Base-by-base conservation (phyloP, 106 monocot genomes). In the Dioscorea alata region DNA sequence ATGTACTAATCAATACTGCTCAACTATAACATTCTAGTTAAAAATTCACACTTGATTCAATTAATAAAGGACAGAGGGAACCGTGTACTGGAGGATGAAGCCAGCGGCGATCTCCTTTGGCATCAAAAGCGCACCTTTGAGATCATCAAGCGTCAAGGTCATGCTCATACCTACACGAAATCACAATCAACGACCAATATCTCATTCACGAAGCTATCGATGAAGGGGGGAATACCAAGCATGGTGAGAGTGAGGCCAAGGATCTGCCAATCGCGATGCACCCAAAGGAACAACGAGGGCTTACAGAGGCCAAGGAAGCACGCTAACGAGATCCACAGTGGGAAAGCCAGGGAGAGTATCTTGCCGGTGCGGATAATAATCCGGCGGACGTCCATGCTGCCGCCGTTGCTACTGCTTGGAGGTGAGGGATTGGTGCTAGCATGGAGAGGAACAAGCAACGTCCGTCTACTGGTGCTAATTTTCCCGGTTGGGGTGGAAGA, bases 71-170 rank as follows among this genome's bases (percentile, higher is more conserved):
- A 22, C 18, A 14, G 8, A 28, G 22, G 4, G 14, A 2, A 95
- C 95, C 79, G 95, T 73, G 71, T 95, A 95, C 64, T 95, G 95
- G 49, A 95, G 95, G 35, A 91, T 16, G 63, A 95, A 95, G 31
- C 95, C 95, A 35, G 80, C 72, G 51, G 76, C 61, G 64, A 91
- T 61, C 69, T 95, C 85, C 79, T 77, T 90, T 49, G 94, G 94
- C 94, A 95, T 95, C 81, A 86, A 56, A 18, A 91, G 59, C 15
- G 88, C 95, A 18, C 71, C 69, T 67, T 50, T 83, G 34, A 95
- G 82, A 81, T 95, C 94, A 56, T 88, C 74, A 17, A 91, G 81
- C 15, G 95, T 95, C 63, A 95, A 57, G 1, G 95, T 91, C 88
- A 95, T 95, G 10, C 95, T 91, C 95, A 95, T 95, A 53, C 94